phyloP scores from a whole-genome alignment of 2,329 filamentous ascomycete species.

The Aureobasidium lini region DNA sequence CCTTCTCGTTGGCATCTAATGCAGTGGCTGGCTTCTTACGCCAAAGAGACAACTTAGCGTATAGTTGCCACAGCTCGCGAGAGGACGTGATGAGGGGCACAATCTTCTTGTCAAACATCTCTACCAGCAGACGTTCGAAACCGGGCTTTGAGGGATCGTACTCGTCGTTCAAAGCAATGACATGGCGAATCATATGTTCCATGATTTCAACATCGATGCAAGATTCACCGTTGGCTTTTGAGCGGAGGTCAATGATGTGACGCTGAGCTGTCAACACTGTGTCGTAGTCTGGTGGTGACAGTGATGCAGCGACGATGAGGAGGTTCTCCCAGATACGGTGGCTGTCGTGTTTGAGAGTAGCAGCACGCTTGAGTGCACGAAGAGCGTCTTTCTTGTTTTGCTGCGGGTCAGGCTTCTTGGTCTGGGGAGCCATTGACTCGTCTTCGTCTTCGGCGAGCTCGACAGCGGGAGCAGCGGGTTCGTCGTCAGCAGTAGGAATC shows the following conservation, averaged over 20 bases:
- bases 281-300: conserved; percentile 63
- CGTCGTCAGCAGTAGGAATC: conserved; percentile 15
- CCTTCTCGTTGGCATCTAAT: conserved; percentile 79
- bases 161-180: conserved; percentile 45
- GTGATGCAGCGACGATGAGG: conserved; percentile 72
- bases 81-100: conserved; percentile 78
- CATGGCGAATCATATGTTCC: conserved; percentile 62
- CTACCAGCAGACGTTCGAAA: conserved; percentile 55
- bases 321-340: conserved; percentile 97
- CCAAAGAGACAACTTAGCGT: conserved; percentile 67
- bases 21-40: conserved; percentile 61
- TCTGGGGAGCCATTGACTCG: conserved; percentile 22
- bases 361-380: conserved; percentile 78
- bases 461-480: not conserved
- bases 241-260: conserved; percentile 67
- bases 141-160: conserved; percentile 40
- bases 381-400: conserved; percentile 67
- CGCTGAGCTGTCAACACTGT: conserved; percentile 71
- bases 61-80: conserved; percentile 66
- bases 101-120: conserved; percentile 66
- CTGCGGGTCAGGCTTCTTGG: conserved; percentile 35
- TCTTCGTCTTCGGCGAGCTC: conserved; percentile 28
- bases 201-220: conserved; percentile 71
- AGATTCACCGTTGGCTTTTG: conserved; percentile 59
- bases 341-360: conserved; percentile 73